Evolutionary conservation across 169 alveolate genomes (phyloP).

Genomic region (Plasmodium coatneyi): DNA sequence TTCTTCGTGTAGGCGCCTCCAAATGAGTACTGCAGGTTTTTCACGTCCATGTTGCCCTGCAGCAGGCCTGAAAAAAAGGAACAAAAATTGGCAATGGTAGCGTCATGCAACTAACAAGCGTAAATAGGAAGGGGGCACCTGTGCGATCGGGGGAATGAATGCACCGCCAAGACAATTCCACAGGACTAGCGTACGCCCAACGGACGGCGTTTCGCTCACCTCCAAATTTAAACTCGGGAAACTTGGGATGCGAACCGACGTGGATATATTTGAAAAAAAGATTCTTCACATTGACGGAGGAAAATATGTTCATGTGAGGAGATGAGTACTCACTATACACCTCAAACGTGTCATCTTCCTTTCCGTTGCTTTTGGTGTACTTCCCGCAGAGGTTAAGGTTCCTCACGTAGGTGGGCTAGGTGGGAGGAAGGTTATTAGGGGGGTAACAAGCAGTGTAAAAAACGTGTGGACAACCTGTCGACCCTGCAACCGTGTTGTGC

Average conservation of each 20-base stretch:
- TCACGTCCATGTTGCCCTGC: constrained; percentile 39
- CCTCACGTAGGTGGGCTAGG: constrained; percentile 29
- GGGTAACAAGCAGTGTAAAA: neutral
- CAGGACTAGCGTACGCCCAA: neutral
- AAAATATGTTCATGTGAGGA: constrained; percentile 23
- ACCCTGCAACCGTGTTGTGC: neutral
- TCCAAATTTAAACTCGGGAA: constrained; percentile 33
- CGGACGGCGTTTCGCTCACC: neutral
- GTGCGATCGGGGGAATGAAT: neutral
- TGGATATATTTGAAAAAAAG: constrained; percentile 37
- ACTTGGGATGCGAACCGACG: constrained; percentile 39
- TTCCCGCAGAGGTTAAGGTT: constrained; percentile 46
- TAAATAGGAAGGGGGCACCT: neutral
- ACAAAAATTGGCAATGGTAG: too few relatives aligned
- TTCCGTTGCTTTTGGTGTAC: constrained; percentile 28
- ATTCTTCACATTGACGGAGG: constrained; percentile 39
- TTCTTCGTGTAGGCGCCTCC: constrained; percentile 56
- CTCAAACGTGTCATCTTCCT: constrained; percentile 53
- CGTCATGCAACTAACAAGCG: too few relatives aligned
- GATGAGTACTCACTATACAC: constrained; percentile 41
- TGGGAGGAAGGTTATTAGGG: too few relatives aligned
- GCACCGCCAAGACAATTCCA: neutral
- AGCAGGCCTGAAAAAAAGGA: neutral
- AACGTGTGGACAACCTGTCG: neutral
- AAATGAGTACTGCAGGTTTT: constrained; percentile 36